Evolutionary conservation across 78 protist genomes (phyloP), one percentile per base, ranked within the genome.

Genomic region (Ministeria vibrans): DNA sequence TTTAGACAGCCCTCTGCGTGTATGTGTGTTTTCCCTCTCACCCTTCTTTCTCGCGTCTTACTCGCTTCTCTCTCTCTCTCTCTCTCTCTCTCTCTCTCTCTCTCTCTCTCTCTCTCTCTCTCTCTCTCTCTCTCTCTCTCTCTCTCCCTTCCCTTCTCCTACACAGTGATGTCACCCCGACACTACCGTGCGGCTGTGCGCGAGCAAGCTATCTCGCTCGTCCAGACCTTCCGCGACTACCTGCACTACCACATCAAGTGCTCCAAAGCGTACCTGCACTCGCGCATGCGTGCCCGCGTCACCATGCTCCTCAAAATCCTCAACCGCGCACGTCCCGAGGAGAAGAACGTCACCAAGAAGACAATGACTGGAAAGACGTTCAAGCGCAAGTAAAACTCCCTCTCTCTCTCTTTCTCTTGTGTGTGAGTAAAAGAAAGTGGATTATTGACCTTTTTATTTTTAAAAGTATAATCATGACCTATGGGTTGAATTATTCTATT

Each of bases 171-270:
- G n/a, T 49, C 15, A 9, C 9, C 55, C 55, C 55, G 55, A 9
- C 55, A 49, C 55, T 9, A 20, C 55, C 9, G 15, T 9, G 55
- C n/a, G n/a, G 55, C 55, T 15, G 55, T 20, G 55, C 55, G 55
- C 55, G 55, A 49, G 55, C 9, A 49, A 9, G 9, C 55, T 9
- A 49, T 49, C 55, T 49, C 55, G 55, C 68, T 86, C 51, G 71
- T 91, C 64, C 92, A 83, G 80, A 91, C 88, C 43, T 91, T 93
- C 87, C 83, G 97, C 41, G 89, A 93, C 85, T 93, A 93, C 77
- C 79, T 93, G 70, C 97, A 93, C 83, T 93, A 93, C 82, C 97
- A 93, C 87, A 89, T 93, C 84, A 93, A 93, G 89, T 88, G 93
- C 79, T 78, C 91, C 75, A 93, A 93, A 90, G 92, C 94, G 51